Base-by-base conservation (phyloP, 352 stramenopile species). In the Pythium sukuiense region DNA sequence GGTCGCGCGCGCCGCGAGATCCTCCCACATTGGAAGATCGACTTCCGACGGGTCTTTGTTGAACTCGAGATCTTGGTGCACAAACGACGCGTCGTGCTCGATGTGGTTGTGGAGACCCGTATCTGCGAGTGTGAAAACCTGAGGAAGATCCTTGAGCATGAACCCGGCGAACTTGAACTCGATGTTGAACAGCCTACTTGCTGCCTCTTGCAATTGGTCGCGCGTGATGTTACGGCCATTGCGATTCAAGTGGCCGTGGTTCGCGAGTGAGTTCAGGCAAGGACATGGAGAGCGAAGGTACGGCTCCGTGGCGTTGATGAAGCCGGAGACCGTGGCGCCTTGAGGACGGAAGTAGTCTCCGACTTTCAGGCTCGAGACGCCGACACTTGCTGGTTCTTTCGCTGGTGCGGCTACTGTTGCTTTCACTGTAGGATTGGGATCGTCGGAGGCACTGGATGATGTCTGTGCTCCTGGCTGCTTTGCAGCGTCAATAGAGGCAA, bases 1-100 rank as follows among this genome's bases (percentile, higher is more conserved):
- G 43, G 43, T 50, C 20, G 43, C 43, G 14, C 43, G 43, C 43
- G 43, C 43, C 6, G 43, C 43, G 18, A 86, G 39, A 26, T 77
- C 69, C 16, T 73, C 49, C 14, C 65, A 59, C 32, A 85, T 43
- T 4, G 55, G 61, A 6, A 61, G 39, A 54, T 78, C 74, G 13
- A 68, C 62, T n/a, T 39, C 30, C 41, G 72, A 66, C 3, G 74
- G 71, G 64, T 86, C 71, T 29, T 55, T 29, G 37, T 70, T 75
- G 48, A 68, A 73, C 57, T 72, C 75, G 9, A 65, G 55, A 43
- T 85, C 78, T 0, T 56, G 48, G 50, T 82, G 77, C 8, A 62
- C 65, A 3, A 76, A 59, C 26, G 72, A 79, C 6, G 58, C 72
- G 50, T 79, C 72, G 60, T 79, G 72, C 56, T 76, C 72, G n/a